phyloP scores from a whole-genome alignment of 2,329 filamentous ascomycete species.

The Seiridium cupressi region DNA sequence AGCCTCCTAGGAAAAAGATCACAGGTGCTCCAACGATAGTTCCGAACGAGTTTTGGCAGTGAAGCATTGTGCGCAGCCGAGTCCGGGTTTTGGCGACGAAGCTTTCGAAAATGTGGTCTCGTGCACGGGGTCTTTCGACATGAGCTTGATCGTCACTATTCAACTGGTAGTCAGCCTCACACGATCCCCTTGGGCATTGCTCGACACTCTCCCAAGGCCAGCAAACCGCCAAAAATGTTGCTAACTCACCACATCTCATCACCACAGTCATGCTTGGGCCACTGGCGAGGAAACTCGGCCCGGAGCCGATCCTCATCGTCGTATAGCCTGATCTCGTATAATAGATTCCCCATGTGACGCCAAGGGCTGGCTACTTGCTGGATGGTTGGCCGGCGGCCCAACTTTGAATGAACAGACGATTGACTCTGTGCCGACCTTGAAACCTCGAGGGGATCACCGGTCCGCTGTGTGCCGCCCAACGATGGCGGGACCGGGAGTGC shows the following conservation, averaged over 20 bases:
- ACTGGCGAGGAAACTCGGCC: slow-evolving; percentile 2
- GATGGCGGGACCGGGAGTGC: background rate
- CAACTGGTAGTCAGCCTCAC: background rate
- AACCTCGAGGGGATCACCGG: background rate
- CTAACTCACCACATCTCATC: background rate
- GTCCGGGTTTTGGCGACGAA: slow-evolving; percentile 3
- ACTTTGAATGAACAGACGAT: background rate
- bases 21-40: slow-evolving; percentile 1
- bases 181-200: too few relatives aligned
- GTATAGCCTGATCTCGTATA: slow-evolving; percentile 4
- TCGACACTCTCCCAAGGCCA: too few relatives aligned
- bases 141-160: background rate
- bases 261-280: background rate
- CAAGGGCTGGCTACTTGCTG: background rate
- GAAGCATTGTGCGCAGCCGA: background rate
- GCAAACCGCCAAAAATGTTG: background rate
- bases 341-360: background rate
- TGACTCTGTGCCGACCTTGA: background rate
- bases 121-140: background rate
- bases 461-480: background rate
- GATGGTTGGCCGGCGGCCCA: background rate
- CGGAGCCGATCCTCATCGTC: slow-evolving; percentile 1
- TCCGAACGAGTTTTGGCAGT: background rate
- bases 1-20: background rate
- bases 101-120: background rate